A percentile compares a stretch with the other conserved stretches of the same genome.
Conservation (phyloP, 2,329 filamentous ascomycete genomes). For the Scedosporium minutisporum region DNA sequence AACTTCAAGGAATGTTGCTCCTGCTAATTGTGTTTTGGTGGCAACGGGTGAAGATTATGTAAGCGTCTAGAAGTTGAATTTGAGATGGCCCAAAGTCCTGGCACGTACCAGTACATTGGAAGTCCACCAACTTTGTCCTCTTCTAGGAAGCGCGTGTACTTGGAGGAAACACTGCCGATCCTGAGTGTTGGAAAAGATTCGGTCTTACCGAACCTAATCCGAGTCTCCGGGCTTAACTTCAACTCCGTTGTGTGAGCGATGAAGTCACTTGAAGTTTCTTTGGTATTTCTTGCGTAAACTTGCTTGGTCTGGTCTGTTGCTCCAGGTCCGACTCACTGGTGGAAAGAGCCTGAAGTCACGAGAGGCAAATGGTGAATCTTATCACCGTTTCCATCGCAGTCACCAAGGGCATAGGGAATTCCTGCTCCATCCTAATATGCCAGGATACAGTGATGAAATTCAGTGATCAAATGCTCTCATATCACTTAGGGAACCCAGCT, state of each 20-base stretch:
- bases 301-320: neutral
- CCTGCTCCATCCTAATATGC: too few species aligned
- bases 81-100: neutral
- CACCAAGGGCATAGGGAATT: too few species aligned
- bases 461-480: too few species aligned
- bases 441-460: too few species aligned
- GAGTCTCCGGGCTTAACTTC: neutral
- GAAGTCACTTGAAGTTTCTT: neutral
- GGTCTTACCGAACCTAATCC: neutral
- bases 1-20: too few species aligned
- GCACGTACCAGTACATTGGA: neutral
- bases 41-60: neutral
- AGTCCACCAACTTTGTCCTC: neutral
- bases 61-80: neutral
- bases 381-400: too few species aligned
- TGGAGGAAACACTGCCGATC: too few species aligned
- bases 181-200: neutral
- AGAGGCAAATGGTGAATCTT: too few species aligned
- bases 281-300: neutral
- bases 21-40: neutral
- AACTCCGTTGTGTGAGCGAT: constrained; percentile 8
- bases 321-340: too few species aligned
- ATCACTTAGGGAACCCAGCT: too few species aligned
- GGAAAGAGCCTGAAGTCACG: too few species aligned
- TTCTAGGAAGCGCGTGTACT: too few species aligned